Base-by-base conservation (phyloP, 164 flowering plant genomes). In the Saururus chinensis region DNA sequence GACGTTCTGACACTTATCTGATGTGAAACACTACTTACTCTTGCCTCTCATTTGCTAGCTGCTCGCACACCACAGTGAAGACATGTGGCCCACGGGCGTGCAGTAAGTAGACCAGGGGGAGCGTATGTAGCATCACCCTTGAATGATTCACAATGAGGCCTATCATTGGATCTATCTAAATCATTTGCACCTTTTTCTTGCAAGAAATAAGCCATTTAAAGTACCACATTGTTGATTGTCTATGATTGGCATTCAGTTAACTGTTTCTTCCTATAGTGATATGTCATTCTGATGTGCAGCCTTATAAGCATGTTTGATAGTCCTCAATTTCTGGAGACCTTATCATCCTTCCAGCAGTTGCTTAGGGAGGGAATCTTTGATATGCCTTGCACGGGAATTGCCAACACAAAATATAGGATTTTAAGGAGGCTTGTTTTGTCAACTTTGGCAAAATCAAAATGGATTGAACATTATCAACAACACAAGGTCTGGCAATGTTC, bases 331-430 rank as follows among this genome's bases (percentile, higher is more conserved):
- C 71, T 65, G 76, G 95, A 90, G 73, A 77, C 79, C 67, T 48
- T 88, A 49, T 77, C 75, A 56, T 79, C 77, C 66, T 90, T 85
- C 71, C 95, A 93, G 73, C 72, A 80, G 51, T 76, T 93, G 64
- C 89, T 88, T 62, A 74, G 74, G 6, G 95, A 86, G 69, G 99
- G 96, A 40, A 71, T 93, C 61, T 82, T 88, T 74, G 91, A 87
- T 71, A 61, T 55, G 63, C 81, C 96, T 58, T 70, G 79, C 45
- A 41, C 75, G 7, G 87, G 77, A 65, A 75, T 67, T 40, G 71
- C 72, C 59, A 42, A 59, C 56, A 95, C 84, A 63, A 89, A 85
- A 60, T 82, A 81, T 66, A 77, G 76, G 70, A 74, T 71, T 54
- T 42, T 93, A 64, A 85, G 77, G 81, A 84, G 74, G 74, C 83